These are phyloP conservation scores for Epithemia pelagica DNA, from an alignment of 108 stramenopile genomes.

Conservation along the genomic window DNA sequence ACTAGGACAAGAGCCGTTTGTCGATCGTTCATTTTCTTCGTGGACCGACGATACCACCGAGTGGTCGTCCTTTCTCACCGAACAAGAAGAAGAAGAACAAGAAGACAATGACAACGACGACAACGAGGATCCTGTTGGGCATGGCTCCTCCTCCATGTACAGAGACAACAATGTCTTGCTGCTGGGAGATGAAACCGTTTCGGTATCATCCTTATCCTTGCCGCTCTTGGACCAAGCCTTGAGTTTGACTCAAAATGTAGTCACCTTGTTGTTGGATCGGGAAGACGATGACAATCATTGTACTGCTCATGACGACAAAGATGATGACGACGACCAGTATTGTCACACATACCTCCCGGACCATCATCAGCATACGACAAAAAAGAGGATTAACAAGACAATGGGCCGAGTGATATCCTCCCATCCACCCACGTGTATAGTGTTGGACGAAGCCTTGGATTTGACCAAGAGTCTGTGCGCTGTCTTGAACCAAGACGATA, in stretches of 20 bases:
- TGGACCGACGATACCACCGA: not conserved
- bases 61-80: not conserved
- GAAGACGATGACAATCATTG: not conserved
- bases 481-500: not conserved
- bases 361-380: too few species aligned
- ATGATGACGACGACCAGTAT: not conserved
- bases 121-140: not conserved
- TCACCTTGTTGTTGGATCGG: not conserved
- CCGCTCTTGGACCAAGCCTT: not conserved
- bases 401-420: not conserved
- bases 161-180: not conserved
- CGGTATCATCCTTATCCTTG: not conserved
- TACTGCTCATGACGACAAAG: not conserved
- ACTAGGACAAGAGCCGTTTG: not conserved
- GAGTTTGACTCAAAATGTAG: not conserved
- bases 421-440: not conserved
- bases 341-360: not conserved
- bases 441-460: not conserved
- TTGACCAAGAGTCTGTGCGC: not conserved
- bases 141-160: not conserved
- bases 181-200: too few species aligned
- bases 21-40: not conserved
- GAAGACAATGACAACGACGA: not conserved
- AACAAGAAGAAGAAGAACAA: too few species aligned
- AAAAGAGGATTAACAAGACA: too few species aligned